Conservation (phyloP, 768 basidiomycete species). For the Auriscalpium vulgare region DNA sequence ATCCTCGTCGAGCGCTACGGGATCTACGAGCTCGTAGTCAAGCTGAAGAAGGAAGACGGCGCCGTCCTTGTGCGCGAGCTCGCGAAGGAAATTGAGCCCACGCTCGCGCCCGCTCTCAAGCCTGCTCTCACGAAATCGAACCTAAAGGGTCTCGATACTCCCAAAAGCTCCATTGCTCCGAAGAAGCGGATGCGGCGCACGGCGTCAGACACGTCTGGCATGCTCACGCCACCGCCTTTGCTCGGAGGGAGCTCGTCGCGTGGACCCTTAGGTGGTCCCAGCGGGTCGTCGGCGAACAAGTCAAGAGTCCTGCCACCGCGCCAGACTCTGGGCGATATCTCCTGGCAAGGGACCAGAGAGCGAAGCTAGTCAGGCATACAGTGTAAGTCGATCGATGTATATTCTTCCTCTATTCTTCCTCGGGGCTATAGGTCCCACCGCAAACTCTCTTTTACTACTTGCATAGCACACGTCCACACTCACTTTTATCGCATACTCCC, state of each 20-base stretch:
- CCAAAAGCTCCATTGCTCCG: conserved; percentile 23
- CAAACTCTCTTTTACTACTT: background rate
- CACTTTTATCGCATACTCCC: background rate
- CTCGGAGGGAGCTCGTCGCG: conserved; percentile 14
- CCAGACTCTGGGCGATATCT: conserved; percentile 54
- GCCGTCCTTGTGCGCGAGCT: conserved; percentile 88
- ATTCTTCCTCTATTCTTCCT: background rate
- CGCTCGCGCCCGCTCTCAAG: conserved; percentile 62
- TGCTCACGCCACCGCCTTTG: conserved; percentile 17
- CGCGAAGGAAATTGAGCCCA: conserved; percentile 77
- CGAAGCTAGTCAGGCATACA: conserved; percentile 4
- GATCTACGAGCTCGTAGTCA: conserved; percentile 70
- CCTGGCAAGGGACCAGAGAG: conserved; percentile 37
- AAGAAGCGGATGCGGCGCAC: conserved; percentile 47
- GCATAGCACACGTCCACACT: background rate
- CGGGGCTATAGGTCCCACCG: background rate
- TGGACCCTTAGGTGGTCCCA: conserved; percentile 17
- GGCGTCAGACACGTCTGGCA: conserved; percentile 57
- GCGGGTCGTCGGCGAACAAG: conserved; percentile 25
- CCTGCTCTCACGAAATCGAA: conserved; percentile 33
- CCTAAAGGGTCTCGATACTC: conserved; percentile 27
- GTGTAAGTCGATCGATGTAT: background rate
- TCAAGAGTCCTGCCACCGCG: conserved; percentile 28
- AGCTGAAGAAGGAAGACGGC: conserved; percentile 76
- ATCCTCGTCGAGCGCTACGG: conserved; percentile 79